Base-by-base conservation (phyloP, 164 flowering plant species). In the Nymphaea colorata region DNA sequence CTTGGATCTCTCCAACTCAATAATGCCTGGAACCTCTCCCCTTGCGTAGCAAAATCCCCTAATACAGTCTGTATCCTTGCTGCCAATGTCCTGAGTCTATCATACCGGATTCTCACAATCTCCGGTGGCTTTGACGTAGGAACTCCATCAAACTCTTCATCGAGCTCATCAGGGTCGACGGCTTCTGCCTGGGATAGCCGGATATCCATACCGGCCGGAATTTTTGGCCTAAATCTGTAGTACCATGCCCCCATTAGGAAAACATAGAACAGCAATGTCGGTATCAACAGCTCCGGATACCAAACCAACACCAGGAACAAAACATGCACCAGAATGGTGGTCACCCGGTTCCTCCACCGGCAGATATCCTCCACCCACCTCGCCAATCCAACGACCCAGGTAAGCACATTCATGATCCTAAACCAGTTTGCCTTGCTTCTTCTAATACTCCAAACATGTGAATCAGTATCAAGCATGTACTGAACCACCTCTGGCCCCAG, bases 1-100 rank as follows among this genome's bases (percentile, higher is more conserved):
- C 98, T 74, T 43, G 99, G 99, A 76, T 95, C 99, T 73, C 98
- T 72, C 99, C 99, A 95, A 61, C 96, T 89, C 18, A 95, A 85
- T 80, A 92, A 64, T 6, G 99, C 97, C 62, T 92, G 97, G n/a
- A 86, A 67, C 76, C 99, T 70, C 78, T 95, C 99, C 8, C 98
- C 98, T 67, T 95, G 98, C 3, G 97, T 82, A 0, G 98, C 99
- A 45, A 95, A 71, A 71, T 95, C 99, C 14, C 98, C 99, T 75
- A 92, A 74, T 8, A 95, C 90, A 3, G 86, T 85, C 66, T 92
- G 98, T 55, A 95, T 85, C 76, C 96, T 73, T 0, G 81, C 97
- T 0, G 93, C 98, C 74, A 95, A 63, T 8, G 82, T 77, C 68
- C 99, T 67, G 16, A 95, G 71, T 77, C 98, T 71, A 62, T 95